phyloP scores from a whole-genome alignment of 768 basidiomycete species.

The Hygrophoropsis aurantiaca region DNA sequence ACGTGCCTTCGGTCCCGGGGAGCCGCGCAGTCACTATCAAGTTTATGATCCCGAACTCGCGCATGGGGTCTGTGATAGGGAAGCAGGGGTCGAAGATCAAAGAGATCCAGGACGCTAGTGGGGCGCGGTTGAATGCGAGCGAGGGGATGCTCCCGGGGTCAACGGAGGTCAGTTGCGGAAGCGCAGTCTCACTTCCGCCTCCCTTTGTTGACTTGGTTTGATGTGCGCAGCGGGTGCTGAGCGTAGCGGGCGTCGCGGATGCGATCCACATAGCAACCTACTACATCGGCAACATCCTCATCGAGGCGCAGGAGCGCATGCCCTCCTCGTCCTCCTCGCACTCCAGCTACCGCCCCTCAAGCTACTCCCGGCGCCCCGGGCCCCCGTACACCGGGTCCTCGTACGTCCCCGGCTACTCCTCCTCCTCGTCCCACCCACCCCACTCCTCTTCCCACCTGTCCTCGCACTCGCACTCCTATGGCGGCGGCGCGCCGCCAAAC shows the following conservation, averaged over 20 bases:
- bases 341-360: conserved; percentile 70
- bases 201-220: too few species aligned
- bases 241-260: conserved; percentile 97
- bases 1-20: conserved; percentile 95
- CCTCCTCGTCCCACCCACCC: too few species aligned
- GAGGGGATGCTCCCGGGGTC: conserved; percentile 99
- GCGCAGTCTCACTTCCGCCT: conserved; percentile 5
- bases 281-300: conserved; percentile 97
- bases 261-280: conserved; percentile 99
- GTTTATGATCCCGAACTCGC: conserved; percentile 98
- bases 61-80: conserved; percentile 99
- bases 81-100: conserved; percentile 98
- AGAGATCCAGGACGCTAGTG: conserved; percentile 98
- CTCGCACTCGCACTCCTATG: conserved; percentile 46
- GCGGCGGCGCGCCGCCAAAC: conserved; percentile 47
- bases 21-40: conserved; percentile 99
- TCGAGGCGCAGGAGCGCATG: conserved; percentile 86
- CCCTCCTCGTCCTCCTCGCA: conserved; percentile 58
- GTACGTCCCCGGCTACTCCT: conserved; percentile 68
- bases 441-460: too few species aligned
- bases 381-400: conserved; percentile 54
- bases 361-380: conserved; percentile 49
- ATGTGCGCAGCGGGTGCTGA: conserved; percentile 98
- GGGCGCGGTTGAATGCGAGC: conserved; percentile 92
- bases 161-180: conserved; percentile 74